Conservation (phyloP, 2,329 filamentous ascomycete genomes). For the Trichothecium sympodiale region DNA sequence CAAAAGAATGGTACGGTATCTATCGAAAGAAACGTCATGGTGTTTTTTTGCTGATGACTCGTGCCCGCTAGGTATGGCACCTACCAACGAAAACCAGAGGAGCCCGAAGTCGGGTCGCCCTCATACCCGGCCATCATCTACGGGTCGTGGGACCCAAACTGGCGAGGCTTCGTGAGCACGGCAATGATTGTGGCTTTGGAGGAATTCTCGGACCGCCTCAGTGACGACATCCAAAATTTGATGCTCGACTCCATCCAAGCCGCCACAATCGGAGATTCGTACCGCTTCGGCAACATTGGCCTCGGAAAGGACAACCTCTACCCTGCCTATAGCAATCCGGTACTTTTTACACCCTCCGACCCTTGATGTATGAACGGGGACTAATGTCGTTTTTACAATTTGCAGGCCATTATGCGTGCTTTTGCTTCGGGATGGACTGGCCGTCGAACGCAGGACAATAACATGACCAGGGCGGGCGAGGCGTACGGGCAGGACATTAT, state of each 20-base stretch:
- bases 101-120: constrained; percentile 35
- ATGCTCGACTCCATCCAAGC: constrained; percentile 44
- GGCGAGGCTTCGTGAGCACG: constrained; percentile 52
- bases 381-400: no score
- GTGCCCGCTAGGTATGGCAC: constrained; percentile 25
- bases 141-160: constrained; percentile 52
- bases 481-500: constrained; percentile 43
- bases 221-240: constrained; percentile 21
- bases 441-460: constrained; percentile 36
- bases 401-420: constrained; percentile 45
- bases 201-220: constrained; percentile 40
- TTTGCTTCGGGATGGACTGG: constrained; percentile 50
- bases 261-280: constrained; percentile 46
- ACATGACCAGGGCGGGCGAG: constrained; percentile 49
- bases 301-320: constrained; percentile 51
- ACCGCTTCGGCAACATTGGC: constrained; percentile 41
- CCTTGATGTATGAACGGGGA: constrained; percentile 10
- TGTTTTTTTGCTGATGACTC: no score
- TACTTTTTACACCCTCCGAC: constrained; percentile 5
- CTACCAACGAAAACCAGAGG: constrained; percentile 44
- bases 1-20: constrained; percentile 40
- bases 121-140: constrained; percentile 38
- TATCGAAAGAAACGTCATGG: no score
- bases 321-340: constrained; percentile 49
- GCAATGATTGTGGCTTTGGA: constrained; percentile 47